These are phyloP conservation scores for Macrolepiota dolichaula DNA, from an alignment of 768 basidiomycete species.

Conservation along the genomic window DNA sequence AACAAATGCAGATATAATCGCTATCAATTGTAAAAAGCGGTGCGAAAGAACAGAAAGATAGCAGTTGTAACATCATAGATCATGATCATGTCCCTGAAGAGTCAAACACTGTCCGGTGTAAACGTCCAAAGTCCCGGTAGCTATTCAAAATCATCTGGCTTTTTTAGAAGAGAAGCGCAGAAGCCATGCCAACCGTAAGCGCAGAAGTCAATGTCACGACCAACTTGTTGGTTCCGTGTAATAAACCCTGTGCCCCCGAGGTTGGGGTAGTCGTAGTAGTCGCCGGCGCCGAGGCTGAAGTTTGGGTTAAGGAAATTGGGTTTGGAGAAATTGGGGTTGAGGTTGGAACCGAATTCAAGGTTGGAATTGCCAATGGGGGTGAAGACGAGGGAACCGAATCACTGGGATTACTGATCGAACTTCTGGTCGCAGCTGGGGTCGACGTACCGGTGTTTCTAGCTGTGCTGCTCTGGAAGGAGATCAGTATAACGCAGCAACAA, in stretches of 20 bases:
- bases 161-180: background rate
- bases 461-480: background rate
- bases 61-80: background rate
- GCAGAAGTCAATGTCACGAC: background rate
- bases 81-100: background rate
- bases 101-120: background rate
- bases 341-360: too few relatives aligned
- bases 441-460: background rate
- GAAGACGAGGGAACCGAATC: too few relatives aligned
- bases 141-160: background rate
- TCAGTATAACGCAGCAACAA: background rate
- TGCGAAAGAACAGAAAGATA: background rate
- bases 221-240: conserved; percentile 2
- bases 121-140: too few relatives aligned
- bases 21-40: background rate
- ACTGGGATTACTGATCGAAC: too few relatives aligned
- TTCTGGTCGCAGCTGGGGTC: too few relatives aligned
- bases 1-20: background rate
- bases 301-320: background rate
- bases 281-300: background rate
- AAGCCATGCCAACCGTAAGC: conserved; percentile 2
- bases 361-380: too few relatives aligned
- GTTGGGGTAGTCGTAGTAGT: background rate
- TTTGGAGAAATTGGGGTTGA: too few relatives aligned
- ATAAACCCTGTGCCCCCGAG: background rate